Evolutionary conservation across 495 filamentous ascomycete genomes (phyloP).

Genomic region (Aspergillus panamensis): DNA sequence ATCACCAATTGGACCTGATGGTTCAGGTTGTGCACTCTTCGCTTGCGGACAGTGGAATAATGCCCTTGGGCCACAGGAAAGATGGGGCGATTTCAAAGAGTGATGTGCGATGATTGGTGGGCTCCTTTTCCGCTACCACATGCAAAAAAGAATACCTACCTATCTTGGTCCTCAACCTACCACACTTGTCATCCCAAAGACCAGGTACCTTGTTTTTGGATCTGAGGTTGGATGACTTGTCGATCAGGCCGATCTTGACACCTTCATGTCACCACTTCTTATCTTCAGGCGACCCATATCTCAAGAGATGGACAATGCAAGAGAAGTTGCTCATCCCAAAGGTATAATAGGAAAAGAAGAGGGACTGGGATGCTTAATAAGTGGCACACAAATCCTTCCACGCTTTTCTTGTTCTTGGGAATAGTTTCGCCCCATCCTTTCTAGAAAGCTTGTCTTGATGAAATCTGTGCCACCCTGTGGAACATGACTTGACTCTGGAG

Average conservation of each 20-base stretch:
- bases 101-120: slow-evolving; percentile 6
- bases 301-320: background rate
- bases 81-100: background rate
- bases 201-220: too few relatives aligned
- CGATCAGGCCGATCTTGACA: background rate
- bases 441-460: too few relatives aligned
- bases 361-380: too few relatives aligned
- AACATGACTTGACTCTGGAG: background rate
- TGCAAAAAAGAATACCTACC: slow-evolving; percentile 3
- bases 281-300: background rate
- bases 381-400: too few relatives aligned
- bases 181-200: background rate
- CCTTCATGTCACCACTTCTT: background rate
- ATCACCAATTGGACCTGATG: background rate
- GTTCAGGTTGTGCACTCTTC: background rate
- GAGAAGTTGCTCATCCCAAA: too few relatives aligned
- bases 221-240: background rate
- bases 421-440: too few relatives aligned
- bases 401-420: too few relatives aligned
- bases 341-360: too few relatives aligned
- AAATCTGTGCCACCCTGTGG: too few relatives aligned
- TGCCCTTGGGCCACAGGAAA: background rate
- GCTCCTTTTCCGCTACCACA: background rate
- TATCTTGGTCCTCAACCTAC: background rate
- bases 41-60: background rate